These are phyloP conservation scores for Helianthus annuus DNA, from an alignment of 129 eudicot genomes.

Conservation along the genomic window HanXRQr2.0-SUNRISE NC_035447.2:71742877-71743376, in stretches of 20 bases:
- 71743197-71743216: neutral
- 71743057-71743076: slow-evolving; percentile 65
- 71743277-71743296: too few species aligned
- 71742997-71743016: slow-evolving; percentile 48
- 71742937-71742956: slow-evolving; percentile 17
- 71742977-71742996: slow-evolving; percentile 54
- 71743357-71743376: too few species aligned
- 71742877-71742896: slow-evolving; percentile 60
- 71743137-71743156: neutral
- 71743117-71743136: neutral
- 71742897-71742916: slow-evolving; percentile 56
- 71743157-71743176: neutral
- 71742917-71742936: slow-evolving; percentile 37
- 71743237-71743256: neutral
- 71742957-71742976: slow-evolving; percentile 41
- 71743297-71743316: too few species aligned
- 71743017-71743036: slow-evolving; percentile 57
- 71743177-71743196: neutral
- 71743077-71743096: slow-evolving; percentile 18
- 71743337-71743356: too few species aligned
- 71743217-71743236: neutral
- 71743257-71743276: neutral
- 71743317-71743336: too few species aligned
- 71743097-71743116: neutral
- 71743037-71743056: slow-evolving; percentile 68